These are phyloP conservation scores for Zoysia japonica DNA, from an alignment of 176 grass and related monocot genomes.

Conservation along the genomic window DNA sequence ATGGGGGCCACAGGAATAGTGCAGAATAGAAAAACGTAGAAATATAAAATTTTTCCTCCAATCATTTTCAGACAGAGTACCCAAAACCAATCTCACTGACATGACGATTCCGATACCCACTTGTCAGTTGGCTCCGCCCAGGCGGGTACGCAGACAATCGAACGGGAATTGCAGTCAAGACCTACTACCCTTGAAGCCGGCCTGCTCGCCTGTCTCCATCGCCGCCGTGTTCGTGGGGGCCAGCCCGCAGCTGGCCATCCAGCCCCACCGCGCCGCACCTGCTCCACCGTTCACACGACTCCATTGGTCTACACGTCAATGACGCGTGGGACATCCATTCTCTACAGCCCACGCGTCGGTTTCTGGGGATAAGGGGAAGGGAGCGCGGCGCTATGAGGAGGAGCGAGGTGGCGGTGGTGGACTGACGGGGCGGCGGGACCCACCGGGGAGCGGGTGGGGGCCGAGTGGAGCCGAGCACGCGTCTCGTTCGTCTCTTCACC, in stretches of 20 bases:
- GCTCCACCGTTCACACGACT: neutral
- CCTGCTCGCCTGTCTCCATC: conserved; percentile 9
- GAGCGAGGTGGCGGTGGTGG: conserved; percentile 15
- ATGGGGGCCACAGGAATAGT: no score
- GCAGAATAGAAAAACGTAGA: no score
- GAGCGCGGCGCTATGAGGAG: neutral
- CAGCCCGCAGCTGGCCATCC: neutral
- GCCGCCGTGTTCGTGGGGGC: neutral
- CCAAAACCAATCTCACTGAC: neutral
- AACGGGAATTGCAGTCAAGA: conserved; percentile 2
- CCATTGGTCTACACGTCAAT: fast-evolving
- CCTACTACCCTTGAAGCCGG: conserved; percentile 30
- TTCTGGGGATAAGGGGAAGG: fast-evolving
- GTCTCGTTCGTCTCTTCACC: conserved; percentile 13
- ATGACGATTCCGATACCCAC: neutral
- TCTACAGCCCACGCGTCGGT: neutral
- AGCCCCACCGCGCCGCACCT: neutral
- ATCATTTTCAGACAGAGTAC: no score
- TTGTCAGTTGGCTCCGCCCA: neutral
- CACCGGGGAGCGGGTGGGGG: conserved; percentile 31
- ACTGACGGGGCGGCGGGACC: conserved; percentile 7
- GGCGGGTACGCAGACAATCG: neutral
- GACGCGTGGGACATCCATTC: fast-evolving
- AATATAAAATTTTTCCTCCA: no score
- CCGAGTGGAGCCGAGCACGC: conserved; percentile 42